phyloP scores from a whole-genome alignment of 2,329 filamentous ascomycete species.

The Arthroderma sp. region DNA sequence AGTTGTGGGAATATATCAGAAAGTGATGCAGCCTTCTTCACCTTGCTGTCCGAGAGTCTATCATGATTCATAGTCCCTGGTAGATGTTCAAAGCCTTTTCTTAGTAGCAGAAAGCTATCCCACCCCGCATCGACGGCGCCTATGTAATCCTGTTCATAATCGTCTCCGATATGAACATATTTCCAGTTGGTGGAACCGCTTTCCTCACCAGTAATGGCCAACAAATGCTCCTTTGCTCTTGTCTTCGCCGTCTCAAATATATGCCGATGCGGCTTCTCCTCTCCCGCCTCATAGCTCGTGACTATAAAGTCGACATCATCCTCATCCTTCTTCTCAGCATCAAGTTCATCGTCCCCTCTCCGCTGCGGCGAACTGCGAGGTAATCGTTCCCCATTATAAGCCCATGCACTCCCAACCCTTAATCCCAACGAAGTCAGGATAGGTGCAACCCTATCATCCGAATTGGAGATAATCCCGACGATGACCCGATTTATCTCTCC shows the following conservation, averaged over 20 bases:
- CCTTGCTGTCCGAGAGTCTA: not conserved
- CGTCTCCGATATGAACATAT: conserved; percentile 34
- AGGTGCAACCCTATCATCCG: conserved; percentile 30
- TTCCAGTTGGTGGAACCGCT: conserved; percentile 5
- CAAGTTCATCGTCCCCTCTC: conserved; percentile 1
- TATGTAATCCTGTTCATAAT: conserved; percentile 29
- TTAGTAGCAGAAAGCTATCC: conserved; percentile 16
- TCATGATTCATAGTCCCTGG: not conserved
- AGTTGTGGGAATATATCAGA: conserved; percentile 6
- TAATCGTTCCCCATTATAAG: conserved; percentile 16
- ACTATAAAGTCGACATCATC: conserved; percentile 32
- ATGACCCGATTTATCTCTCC: conserved; percentile 21
- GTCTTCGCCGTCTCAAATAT: conserved; percentile 29
- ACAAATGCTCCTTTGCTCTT: conserved; percentile 16
- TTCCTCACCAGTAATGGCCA: not conserved
- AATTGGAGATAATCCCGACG: conserved; percentile 34
- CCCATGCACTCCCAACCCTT: conserved; percentile 22
- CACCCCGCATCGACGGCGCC: conserved; percentile 28
- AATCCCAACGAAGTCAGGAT: conserved; percentile 29
- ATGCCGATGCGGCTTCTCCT: conserved; percentile 29
- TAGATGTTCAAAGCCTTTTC: conserved; percentile 4
- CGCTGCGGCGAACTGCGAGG: conserved; percentile 11
- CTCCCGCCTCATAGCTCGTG: conserved; percentile 34
- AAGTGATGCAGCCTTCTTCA: conserved; percentile 5
- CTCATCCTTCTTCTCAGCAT: conserved; percentile 10